Evolutionary conservation across 768 basidiomycete genomes (phyloP).

Genomic region (Xerocomellus intermedius): DNA sequence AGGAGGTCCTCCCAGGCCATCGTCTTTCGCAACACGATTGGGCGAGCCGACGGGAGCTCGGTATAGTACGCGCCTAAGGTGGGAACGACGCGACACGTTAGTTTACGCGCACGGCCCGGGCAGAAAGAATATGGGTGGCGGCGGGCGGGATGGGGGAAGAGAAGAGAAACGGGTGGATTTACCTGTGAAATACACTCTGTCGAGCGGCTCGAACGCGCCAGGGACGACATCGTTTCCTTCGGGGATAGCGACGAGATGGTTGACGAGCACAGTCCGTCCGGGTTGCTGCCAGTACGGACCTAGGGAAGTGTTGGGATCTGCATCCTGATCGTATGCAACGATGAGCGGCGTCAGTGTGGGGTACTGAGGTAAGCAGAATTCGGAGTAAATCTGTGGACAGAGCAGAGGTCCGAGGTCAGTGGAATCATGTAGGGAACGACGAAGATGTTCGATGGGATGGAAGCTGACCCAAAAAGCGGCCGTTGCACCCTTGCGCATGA

Average conservation of each 20-base stretch:
- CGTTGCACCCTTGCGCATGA: slow-evolving; percentile 60
- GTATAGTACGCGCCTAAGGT: slow-evolving; percentile 42
- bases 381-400: slow-evolving; percentile 1
- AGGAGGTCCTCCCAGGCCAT: slow-evolving; percentile 33
- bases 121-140: no score
- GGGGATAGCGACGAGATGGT: slow-evolving; percentile 1
- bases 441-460: background rate
- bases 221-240: background rate
- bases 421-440: background rate
- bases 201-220: slow-evolving; percentile 37
- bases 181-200: slow-evolving; percentile 63
- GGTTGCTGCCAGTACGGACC: slow-evolving; percentile 11
- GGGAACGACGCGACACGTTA: no score
- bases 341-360: slow-evolving; percentile 2
- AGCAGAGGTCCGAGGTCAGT: background rate
- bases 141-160: background rate
- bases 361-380: slow-evolving; percentile 5
- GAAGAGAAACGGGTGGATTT: background rate
- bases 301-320: background rate
- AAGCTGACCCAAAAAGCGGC: slow-evolving; percentile 69
- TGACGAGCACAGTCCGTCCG: background rate
- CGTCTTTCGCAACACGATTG: no score
- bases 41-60: slow-evolving; percentile 30
- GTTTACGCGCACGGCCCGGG: background rate
- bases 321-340: background rate